These are phyloP conservation scores for Leccinum disarticulatum DNA, from an alignment of 768 basidiomycete genomes.

Conservation along the genomic window DNA sequence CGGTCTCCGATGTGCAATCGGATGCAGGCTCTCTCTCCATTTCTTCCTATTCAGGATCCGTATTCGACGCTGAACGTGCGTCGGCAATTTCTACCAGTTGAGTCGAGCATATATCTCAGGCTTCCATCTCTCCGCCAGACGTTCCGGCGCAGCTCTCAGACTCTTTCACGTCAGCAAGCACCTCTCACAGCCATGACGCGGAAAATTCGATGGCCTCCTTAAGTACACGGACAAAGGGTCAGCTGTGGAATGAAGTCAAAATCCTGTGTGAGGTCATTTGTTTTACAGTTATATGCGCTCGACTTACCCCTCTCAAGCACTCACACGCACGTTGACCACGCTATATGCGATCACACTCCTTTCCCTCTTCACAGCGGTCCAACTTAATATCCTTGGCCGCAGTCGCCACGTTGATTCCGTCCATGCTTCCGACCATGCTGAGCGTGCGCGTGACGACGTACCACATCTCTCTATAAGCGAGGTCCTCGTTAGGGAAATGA, in stretches of 20 bases:
- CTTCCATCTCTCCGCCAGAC: slow-evolving; percentile 4
- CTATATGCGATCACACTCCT: slow-evolving; percentile 86
- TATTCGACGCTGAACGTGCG: slow-evolving; percentile 38
- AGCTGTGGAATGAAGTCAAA: slow-evolving; percentile 93
- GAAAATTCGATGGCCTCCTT: slow-evolving; percentile 11
- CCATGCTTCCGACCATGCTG: slow-evolving; percentile 57
- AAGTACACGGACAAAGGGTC: slow-evolving; percentile 58
- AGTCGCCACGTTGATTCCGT: slow-evolving; percentile 76
- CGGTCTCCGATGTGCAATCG: slow-evolving; percentile 41
- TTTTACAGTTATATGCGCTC: background rate
- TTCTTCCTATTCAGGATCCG: slow-evolving; percentile 40
- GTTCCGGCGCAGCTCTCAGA: slow-evolving; percentile 35
- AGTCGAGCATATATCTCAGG: slow-evolving; percentile 42
- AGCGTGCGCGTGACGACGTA: slow-evolving; percentile 43
- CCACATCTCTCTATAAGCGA: slow-evolving; percentile 32
- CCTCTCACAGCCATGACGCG: slow-evolving; percentile 30
- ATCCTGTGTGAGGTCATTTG: slow-evolving; percentile 59
- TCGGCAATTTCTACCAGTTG: slow-evolving; percentile 42
- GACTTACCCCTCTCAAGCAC: slow-evolving; percentile 47
- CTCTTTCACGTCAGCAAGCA: slow-evolving; percentile 40
- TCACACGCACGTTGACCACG: slow-evolving; percentile 84
- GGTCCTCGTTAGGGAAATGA: slow-evolving; percentile 27
- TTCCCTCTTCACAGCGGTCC: slow-evolving; percentile 80
- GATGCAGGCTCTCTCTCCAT: slow-evolving; percentile 44
- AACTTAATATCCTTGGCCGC: slow-evolving; percentile 83